A percentile compares a stretch with the other conserved stretches of the same genome.
Evolutionary conservation across 1,284 basidiomycete species (phyloP).

Genomic region (Ganoderma multipileum): DNA sequence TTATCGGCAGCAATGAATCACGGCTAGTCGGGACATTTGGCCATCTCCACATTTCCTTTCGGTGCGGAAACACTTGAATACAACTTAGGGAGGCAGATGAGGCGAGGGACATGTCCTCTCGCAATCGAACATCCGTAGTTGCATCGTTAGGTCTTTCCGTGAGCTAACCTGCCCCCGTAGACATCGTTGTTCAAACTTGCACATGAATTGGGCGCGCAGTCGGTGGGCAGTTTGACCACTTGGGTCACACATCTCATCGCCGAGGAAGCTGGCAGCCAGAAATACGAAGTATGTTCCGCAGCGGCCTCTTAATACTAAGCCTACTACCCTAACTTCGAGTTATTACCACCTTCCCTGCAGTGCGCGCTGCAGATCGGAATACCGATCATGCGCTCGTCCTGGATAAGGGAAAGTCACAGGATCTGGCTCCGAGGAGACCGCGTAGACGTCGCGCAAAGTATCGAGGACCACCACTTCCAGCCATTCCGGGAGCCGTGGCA

Average conservation of each 20-base stretch:
- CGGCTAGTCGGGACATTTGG: too few species aligned
- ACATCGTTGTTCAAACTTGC: conserved; percentile 75
- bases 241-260: conserved; percentile 84
- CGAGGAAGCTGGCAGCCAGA: conserved; percentile 71
- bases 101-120: too few species aligned
- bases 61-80: too few species aligned
- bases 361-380: conserved; percentile 79
- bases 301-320: conserved; percentile 28
- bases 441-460: conserved; percentile 65
- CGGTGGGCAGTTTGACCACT: conserved; percentile 74
- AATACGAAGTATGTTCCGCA: conserved; percentile 59
- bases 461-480: conserved; percentile 63
- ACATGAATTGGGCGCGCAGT: conserved; percentile 74
- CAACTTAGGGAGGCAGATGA: too few species aligned
- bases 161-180: conserved; percentile 42
- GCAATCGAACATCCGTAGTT: background rate
- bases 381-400: conserved; percentile 74
- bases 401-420: conserved; percentile 72
- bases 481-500: conserved; percentile 57
- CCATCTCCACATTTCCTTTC: too few species aligned
- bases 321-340: conserved; percentile 32
- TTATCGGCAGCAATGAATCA: background rate
- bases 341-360: conserved; percentile 42
- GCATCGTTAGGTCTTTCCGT: background rate
- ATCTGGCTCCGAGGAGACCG: conserved; percentile 82